These are phyloP conservation scores for Metrosideros polymorpha DNA, from an alignment of 441 rosid genomes.

Conservation along the genomic window DNA sequence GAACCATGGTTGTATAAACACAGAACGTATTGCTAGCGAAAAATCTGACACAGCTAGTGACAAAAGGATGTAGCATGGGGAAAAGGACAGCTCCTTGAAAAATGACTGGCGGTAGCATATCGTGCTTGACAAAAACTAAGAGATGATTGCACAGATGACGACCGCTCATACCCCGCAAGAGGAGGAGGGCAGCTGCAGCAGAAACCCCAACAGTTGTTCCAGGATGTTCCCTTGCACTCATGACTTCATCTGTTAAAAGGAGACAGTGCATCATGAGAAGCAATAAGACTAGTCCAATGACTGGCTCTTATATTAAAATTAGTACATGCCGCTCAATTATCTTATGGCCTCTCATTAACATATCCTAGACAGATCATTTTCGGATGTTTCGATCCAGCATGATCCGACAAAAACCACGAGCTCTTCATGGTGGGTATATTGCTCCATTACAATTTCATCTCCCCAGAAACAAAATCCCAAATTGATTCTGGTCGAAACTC, in stretches of 20 bases:
- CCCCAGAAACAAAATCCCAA: neutral
- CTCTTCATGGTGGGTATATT: neutral
- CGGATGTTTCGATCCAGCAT: neutral
- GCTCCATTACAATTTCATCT: neutral
- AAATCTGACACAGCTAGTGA: neutral
- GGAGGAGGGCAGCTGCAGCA: conserved; percentile 45
- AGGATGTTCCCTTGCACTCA: conserved; percentile 59
- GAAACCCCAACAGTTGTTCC: conserved; percentile 56
- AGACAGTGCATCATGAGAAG: neutral
- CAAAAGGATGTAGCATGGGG: neutral
- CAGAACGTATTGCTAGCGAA: neutral
- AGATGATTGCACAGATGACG: neutral
- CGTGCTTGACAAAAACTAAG: neutral
- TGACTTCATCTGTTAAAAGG: conserved; percentile 41
- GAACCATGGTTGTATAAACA: neutral
- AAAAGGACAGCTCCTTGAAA: neutral
- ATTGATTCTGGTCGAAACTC: neutral
- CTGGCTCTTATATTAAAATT: neutral
- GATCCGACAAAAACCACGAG: neutral
- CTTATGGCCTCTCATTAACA: neutral
- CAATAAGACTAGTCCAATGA: neutral
- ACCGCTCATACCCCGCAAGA: conserved; percentile 49
- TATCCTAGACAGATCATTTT: neutral
- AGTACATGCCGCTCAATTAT: neutral
- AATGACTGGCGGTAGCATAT: neutral